Evolutionary conservation across 78 protist species (phyloP).

Genomic region (Dictyostelium firmibasis): DNA sequence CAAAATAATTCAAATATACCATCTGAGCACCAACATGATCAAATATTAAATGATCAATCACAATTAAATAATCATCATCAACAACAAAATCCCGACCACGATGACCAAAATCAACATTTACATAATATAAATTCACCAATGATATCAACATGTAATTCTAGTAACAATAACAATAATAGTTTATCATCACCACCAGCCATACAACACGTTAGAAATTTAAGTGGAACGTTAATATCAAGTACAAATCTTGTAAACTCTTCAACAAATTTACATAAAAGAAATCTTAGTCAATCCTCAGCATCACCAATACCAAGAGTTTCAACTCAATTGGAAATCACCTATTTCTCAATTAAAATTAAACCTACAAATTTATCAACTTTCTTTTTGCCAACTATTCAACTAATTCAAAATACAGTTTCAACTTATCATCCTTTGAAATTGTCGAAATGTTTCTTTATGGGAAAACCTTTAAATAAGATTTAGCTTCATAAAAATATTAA

Average conservation of each 20-base stretch:
- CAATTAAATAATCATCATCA: not conserved
- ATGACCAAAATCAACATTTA: not conserved
- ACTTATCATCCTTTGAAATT: conserved; percentile 3
- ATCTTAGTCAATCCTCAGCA: conserved; percentile 4
- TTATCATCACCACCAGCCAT: not conserved
- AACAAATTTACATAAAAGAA: not conserved
- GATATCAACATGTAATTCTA: not conserved
- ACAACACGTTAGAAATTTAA: conserved; percentile 13
- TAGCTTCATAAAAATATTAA: not conserved
- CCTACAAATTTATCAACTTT: not conserved
- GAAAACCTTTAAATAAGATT: not conserved
- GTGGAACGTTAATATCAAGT: not conserved
- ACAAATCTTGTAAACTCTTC: not conserved
- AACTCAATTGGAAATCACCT: not conserved
- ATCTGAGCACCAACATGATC: not conserved
- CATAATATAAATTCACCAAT: conserved; percentile 3
- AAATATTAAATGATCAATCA: not conserved
- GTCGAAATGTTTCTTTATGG: conserved; percentile 5
- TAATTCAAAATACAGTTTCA: not conserved
- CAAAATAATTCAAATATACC: not conserved
- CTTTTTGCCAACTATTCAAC: conserved; percentile 31
- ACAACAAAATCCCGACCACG: not conserved
- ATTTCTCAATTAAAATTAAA: not conserved
- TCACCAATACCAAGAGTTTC: not conserved
- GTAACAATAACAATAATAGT: not conserved